phyloP scores from a whole-genome alignment of 805 yeast species.

The Tetrapisispora namnaoensis region DNA sequence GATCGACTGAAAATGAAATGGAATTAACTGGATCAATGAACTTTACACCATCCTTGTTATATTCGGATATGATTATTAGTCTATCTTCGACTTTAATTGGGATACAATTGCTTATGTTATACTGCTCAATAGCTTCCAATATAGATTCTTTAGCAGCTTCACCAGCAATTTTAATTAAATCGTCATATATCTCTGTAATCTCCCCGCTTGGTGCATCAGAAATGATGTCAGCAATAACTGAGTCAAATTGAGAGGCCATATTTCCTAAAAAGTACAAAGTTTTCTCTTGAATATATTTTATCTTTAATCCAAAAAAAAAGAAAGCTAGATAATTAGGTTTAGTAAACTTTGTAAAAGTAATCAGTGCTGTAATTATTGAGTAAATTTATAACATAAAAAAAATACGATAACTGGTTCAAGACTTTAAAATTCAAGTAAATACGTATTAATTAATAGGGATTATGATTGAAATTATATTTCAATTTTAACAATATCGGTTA shows the following conservation, averaged over 20 bases:
- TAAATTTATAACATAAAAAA: too few species aligned
- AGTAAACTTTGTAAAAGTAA: too few species aligned
- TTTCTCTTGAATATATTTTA: background rate
- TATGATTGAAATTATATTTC: background rate
- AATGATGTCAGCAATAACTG: constrained; percentile 21
- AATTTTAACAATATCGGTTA: background rate
- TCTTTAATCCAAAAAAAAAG: background rate
- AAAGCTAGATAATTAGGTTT: too few species aligned
- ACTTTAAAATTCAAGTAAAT: background rate
- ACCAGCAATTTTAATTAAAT: constrained; percentile 36
- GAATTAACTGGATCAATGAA: constrained; percentile 45
- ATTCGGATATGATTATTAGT: constrained; percentile 37
- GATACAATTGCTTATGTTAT: constrained; percentile 33
- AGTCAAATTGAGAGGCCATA: constrained; percentile 13
- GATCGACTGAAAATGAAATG: constrained; percentile 50
- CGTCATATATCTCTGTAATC: constrained; percentile 28
- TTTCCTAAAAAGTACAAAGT: background rate
- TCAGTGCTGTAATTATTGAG: too few species aligned
- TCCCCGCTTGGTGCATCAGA: constrained; percentile 30
- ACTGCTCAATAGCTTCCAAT: constrained; percentile 31
- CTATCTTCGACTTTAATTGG: constrained; percentile 29
- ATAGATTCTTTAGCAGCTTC: constrained; percentile 30
- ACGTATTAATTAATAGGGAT: background rate
- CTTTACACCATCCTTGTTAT: constrained; percentile 41
- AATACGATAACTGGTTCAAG: too few species aligned